A percentile compares a stretch with the other conserved stretches of the same genome.
Evolutionary conservation across 1,139 yeast genomes (phyloP).

Genomic region (Meyerozyma athensensis): DNA sequence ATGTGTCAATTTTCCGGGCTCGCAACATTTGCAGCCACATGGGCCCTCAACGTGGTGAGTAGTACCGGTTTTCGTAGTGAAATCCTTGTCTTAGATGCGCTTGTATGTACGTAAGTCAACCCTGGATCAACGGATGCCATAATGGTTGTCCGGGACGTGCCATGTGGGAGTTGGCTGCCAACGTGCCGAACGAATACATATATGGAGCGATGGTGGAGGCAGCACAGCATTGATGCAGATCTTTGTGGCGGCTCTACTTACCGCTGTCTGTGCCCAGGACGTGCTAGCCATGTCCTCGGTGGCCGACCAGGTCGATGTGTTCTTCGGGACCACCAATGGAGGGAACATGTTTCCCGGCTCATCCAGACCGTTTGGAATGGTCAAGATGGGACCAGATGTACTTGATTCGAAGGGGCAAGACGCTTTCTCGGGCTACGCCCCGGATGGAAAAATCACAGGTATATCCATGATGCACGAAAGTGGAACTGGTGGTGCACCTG

Average conservation of each 20-base stretch:
- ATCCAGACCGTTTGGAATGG: conserved; percentile 36
- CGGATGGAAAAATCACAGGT: conserved; percentile 26
- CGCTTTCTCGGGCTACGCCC: conserved; percentile 32
- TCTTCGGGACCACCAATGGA: conserved; percentile 30
- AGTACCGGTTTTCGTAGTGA: too few relatives aligned
- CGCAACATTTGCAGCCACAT: not conserved
- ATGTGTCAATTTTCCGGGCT: conserved; percentile 1
- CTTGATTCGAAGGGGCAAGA: conserved; percentile 19
- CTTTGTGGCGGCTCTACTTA: not conserved
- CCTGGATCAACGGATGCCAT: too few relatives aligned
- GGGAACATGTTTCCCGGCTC: conserved; percentile 38
- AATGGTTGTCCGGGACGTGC: too few relatives aligned
- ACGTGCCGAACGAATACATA: too few relatives aligned
- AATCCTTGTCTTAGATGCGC: too few relatives aligned
- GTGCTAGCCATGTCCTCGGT: not conserved
- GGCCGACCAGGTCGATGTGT: conserved; percentile 11
- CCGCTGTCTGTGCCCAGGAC: not conserved
- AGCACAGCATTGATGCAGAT: not conserved
- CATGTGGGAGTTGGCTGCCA: too few relatives aligned
- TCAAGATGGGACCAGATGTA: conserved; percentile 33
- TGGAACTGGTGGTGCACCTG: conserved; percentile 39
- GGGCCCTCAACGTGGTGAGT: not conserved
- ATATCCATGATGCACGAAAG: conserved; percentile 38
- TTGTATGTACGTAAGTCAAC: too few relatives aligned
- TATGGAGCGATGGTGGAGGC: too few relatives aligned